Evolutionary conservation across 2,329 filamentous ascomycete genomes (phyloP), one percentile per base, ranked within the genome.

Genomic region (Cladophialophora bantiana): DNA sequence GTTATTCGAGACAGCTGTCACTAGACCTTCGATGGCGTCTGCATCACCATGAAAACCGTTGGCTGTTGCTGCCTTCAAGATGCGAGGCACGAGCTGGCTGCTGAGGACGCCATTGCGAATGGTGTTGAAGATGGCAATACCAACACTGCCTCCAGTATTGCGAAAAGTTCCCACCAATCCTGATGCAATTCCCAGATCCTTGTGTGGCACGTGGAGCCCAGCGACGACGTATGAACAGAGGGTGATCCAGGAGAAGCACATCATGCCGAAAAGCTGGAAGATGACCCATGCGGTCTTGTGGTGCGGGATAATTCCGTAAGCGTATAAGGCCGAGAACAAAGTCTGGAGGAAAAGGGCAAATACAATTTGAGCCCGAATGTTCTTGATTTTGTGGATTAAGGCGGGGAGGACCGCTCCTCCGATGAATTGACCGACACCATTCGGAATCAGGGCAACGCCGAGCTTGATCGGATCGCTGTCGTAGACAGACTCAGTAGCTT

Each of bases 401-500:
- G 48, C 50, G 13, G 65, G 64, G 2, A 53, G 50, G 32, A 64
- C 32, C 7, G 42, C 60, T 2, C 60, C 60, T 31, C 65, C 58
- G 26, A 64, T 55, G 59, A 67, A 50, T 34, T 60, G 61, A 10
- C 56, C 45, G 20, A 64, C 13, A 35, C 61, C 61, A 4, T 64
- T 67, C 15, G 65, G 65, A 40, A 67, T 54, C 34, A 76, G 78
- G 66, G 82, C 75, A 76, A 80, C 79, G 59, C 80, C 81, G 63
- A 81, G 77, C 53, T 78, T 66, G 42, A 78, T 76, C 4, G 72
- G 69, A 38, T 80, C 75, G 50, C 74, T 77, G 7, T 77, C 78
- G 73, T 80, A 84, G 7, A 83, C 71, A 15, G 73, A 70, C n/a
- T 67, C 63, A 64, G 83, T 78, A 26, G 79, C 77, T 13, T 78